Evolutionary conservation across 2,329 filamentous ascomycete species (phyloP), one percentile per base, ranked within the genome.

Genomic region (Pezicula radicicola): DNA sequence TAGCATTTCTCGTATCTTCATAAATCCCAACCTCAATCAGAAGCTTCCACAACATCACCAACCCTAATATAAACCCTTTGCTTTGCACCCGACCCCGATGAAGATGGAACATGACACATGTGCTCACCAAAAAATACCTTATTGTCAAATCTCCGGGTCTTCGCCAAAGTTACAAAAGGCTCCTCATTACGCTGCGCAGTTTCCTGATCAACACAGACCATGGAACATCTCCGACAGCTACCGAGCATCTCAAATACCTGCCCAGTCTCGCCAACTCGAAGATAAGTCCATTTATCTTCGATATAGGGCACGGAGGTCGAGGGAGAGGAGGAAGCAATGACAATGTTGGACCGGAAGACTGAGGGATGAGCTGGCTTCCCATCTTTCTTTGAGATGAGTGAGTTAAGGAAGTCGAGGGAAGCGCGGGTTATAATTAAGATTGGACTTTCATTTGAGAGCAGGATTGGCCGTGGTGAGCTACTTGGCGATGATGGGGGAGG

Each of bases 91-190:
- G 15, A 9, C 10, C 37, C 37, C 5, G 37, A 16, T 16, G 37
- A 16, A 12, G 52, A 49, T 40, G 70, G 65, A 6, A 68, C 49
- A 56, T 81, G 78, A 27, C 76, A 76, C 81, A 86, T 84, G 57
- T 99, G 93, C 53, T 88, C 84, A 4, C 94, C 94, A 73, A 99
- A 99, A 60, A 88, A 88, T 3, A 97, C 87, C 69, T 91, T 91
- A 2, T 91, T 90, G 48, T 89, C 84, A 57, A 90, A 84, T 51
- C 89, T 82, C 60, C 94, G 81, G 10, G 90, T 96, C 74, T 95
- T 96, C 2, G 89, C 87, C 53, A 99, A 72, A 1, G 91, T 97
- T 3, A 88, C 81, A 65, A 94, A 96, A 0, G 94, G 94, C 68
- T 97, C 94, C 56, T 91, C 84, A 57, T 85, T 83, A 67, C 84